These are phyloP conservation scores for Notholithocarpus densiflorus DNA, from an alignment of 306 rosid genomes.

Conservation along the genomic window DNA sequence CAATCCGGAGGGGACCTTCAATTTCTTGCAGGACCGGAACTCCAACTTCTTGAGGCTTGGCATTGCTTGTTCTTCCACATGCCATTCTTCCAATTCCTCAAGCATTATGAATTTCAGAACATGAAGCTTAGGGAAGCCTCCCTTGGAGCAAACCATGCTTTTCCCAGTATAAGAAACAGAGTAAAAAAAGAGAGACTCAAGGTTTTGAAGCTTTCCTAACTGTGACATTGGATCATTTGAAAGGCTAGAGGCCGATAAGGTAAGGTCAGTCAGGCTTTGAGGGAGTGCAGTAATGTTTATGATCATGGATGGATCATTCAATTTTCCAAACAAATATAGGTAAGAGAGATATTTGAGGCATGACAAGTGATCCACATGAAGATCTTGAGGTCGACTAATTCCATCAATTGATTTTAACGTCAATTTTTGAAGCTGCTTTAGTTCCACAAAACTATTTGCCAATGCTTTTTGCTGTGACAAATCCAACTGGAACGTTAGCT, in stretches of 20 bases:
- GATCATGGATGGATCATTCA: too few species aligned
- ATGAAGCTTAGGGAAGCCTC: slow-evolving; percentile 27
- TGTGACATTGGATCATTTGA: too few species aligned
- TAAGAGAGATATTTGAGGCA: too few species aligned
- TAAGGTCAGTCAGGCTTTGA: too few species aligned
- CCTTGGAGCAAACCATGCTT: background rate
- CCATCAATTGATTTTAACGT: slow-evolving; percentile 26
- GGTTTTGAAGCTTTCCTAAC: too few species aligned
- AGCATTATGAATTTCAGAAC: slow-evolving; percentile 36
- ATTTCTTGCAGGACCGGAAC: slow-evolving; percentile 12
- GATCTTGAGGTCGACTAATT: background rate
- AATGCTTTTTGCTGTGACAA: background rate
- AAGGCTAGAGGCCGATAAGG: too few species aligned
- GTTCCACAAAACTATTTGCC: slow-evolving; percentile 8
- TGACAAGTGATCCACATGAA: too few species aligned
- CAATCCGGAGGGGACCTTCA: slow-evolving; percentile 20
- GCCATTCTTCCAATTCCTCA: background rate
- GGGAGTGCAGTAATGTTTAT: too few species aligned
- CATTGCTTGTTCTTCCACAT: too few species aligned
- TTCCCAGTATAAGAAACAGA: slow-evolving; percentile 17
- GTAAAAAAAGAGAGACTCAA: too few species aligned
- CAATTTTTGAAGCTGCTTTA: slow-evolving; percentile 11
- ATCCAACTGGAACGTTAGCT: slow-evolving; percentile 26
- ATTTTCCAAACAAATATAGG: too few species aligned
- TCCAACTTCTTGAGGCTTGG: slow-evolving; percentile 21